Conservation (phyloP, 2,329 filamentous ascomycete species). For the Alternaria arbusti region DNA sequence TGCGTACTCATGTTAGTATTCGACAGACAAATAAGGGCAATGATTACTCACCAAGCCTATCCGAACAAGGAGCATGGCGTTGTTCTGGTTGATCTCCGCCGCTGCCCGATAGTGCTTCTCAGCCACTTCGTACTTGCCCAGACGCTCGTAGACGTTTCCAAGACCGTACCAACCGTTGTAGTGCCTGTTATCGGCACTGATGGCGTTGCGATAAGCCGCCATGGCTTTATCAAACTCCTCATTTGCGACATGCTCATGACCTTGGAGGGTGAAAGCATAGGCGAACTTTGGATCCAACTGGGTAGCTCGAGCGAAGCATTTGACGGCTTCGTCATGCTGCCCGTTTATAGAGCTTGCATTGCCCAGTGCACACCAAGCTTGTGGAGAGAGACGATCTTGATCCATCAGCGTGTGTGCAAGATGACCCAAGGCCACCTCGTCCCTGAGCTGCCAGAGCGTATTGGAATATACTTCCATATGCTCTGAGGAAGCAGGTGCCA, state of each 20-base stretch:
- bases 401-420: constrained; percentile 90
- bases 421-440: constrained; percentile 89
- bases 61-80: constrained; percentile 89
- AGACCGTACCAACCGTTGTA: constrained; percentile 98
- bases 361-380: constrained; percentile 94
- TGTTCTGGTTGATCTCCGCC: constrained; percentile 88
- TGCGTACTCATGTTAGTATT: constrained; percentile 16
- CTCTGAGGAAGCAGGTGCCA: constrained; percentile 82
- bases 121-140: constrained; percentile 89
- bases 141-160: constrained; percentile 82
- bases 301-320: constrained; percentile 92
- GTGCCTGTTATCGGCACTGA: constrained; percentile 84
- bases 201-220: constrained; percentile 82
- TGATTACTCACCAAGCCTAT: constrained; percentile 73
- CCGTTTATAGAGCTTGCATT: constrained; percentile 93
- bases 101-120: constrained; percentile 91
- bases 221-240: constrained; percentile 98
- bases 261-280: constrained; percentile 94
- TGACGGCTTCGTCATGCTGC: constrained; percentile 92
- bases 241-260: constrained; percentile 93
- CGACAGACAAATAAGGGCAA: neutral
- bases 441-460: constrained; percentile 96
- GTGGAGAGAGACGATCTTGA: constrained; percentile 83
- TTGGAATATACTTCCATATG: constrained; percentile 99
- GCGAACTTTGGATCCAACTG: constrained; percentile 90